Conservation (phyloP, 345 rosid genomes). For the Lenwebbia sp. region DNA sequence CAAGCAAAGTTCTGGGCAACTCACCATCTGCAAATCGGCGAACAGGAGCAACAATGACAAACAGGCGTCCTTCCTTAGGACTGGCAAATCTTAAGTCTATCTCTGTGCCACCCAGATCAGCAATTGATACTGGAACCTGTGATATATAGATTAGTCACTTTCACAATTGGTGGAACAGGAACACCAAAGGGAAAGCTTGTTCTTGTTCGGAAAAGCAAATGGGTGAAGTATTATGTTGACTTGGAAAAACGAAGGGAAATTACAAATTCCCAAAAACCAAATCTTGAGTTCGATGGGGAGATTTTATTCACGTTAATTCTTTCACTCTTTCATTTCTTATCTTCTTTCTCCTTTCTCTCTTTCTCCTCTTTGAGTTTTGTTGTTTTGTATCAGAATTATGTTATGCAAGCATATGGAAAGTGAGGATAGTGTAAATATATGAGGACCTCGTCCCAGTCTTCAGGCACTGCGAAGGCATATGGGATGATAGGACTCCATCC, state of each 20-base stretch:
- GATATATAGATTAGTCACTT: neutral
- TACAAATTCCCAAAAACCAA: neutral
- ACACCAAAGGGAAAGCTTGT: neutral
- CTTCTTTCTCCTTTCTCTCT: neutral
- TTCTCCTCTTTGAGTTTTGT: neutral
- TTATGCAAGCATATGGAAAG: neutral
- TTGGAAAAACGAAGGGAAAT: neutral
- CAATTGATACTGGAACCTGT: constrained; percentile 93
- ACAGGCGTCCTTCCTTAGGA: constrained; percentile 76
- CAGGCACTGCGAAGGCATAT: constrained; percentile 59
- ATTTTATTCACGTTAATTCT: neutral
- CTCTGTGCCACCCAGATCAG: constrained; percentile 97
- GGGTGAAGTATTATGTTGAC: neutral
- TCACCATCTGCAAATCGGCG: constrained; percentile 83
- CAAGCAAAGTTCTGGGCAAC: constrained; percentile 4
- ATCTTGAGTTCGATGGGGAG: neutral
- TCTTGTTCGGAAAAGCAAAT: neutral
- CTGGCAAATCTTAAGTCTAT: constrained; percentile 83
- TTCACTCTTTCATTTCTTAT: neutral
- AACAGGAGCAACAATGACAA: constrained; percentile 91
- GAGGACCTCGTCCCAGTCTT: constrained; percentile 78
- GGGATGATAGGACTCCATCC: constrained; percentile 99
- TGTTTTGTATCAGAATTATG: neutral
- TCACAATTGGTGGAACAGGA: neutral
- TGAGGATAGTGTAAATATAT: neutral